Conservation (phyloP, 2,329 filamentous ascomycete genomes). For the Aspergillus sp. region DNA sequence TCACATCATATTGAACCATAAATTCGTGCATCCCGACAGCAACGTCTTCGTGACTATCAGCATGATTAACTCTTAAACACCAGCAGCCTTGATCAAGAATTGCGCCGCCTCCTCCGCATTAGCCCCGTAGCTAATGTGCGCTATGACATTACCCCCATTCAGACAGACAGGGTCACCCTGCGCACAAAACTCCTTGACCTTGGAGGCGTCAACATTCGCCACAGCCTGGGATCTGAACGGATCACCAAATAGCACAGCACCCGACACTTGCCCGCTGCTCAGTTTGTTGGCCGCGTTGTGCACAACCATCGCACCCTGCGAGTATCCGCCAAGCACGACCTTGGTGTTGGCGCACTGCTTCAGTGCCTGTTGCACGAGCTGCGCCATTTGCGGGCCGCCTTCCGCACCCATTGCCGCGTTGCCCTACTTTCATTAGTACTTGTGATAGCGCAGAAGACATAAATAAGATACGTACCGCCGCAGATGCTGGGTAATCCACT, state of each 20-base stretch:
- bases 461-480: conserved; percentile 12
- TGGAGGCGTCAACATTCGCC: conserved; percentile 37
- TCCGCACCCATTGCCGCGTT: conserved; percentile 25
- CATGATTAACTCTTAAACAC: conserved; percentile 3
- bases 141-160: conserved; percentile 42
- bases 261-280: conserved; percentile 34
- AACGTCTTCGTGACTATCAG: background rate
- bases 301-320: conserved; percentile 35
- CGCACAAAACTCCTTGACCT: conserved; percentile 51
- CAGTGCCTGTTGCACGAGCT: conserved; percentile 27
- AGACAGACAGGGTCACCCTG: conserved; percentile 51
- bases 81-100: conserved; percentile 32
- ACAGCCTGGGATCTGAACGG: conserved; percentile 42
- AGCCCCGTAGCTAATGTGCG: conserved; percentile 41
- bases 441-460: background rate
- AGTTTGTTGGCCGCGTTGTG: conserved; percentile 31
- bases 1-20: background rate
- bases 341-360: conserved; percentile 33
- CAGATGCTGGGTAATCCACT: conserved; percentile 30
- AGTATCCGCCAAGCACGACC: conserved; percentile 34
- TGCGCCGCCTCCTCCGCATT: conserved; percentile 36
- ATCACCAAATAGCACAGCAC: conserved; percentile 46
- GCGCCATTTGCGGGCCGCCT: conserved; percentile 29
- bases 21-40: background rate
- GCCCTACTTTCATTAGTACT: conserved; percentile 15